Evolutionary conservation across 495 filamentous ascomycete species (phyloP).

Genomic region (Penicillium steckii): DNA sequence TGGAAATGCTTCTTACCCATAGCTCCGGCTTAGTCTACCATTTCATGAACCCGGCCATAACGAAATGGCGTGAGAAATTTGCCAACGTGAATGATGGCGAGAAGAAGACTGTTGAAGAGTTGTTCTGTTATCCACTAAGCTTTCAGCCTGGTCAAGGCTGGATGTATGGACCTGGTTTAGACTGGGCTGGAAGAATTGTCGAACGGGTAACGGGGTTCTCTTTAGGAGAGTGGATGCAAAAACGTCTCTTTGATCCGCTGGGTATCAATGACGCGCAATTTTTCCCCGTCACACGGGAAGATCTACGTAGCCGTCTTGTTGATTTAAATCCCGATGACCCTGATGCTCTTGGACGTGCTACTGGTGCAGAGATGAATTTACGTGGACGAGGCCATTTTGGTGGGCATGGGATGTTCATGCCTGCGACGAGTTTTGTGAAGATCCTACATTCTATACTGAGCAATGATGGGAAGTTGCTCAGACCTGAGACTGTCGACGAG

Average conservation of each 20-base stretch:
- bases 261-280: conserved; percentile 44
- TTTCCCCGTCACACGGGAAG: conserved; percentile 31
- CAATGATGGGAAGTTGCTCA: conserved; percentile 45
- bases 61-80: conserved; percentile 34
- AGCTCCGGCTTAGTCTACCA: conserved; percentile 49
- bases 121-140: conserved; percentile 35
- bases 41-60: conserved; percentile 32
- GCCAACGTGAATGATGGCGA: conserved; percentile 7
- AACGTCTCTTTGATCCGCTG: conserved; percentile 44
- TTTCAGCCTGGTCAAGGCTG: conserved; percentile 51
- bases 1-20: conserved; percentile 48
- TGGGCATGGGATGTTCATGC: conserved; percentile 51
- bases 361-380: conserved; percentile 23
- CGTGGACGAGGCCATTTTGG: conserved; percentile 41
- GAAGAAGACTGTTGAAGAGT: conserved; percentile 18
- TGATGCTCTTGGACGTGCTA: conserved; percentile 22
- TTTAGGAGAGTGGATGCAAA: conserved; percentile 45
- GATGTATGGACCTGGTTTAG: conserved; percentile 49
- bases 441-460: conserved; percentile 48
- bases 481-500: conserved; percentile 38
- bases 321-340: conserved; percentile 32
- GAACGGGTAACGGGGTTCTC: conserved; percentile 34
- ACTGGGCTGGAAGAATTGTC: conserved; percentile 51
- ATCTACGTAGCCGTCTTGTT: conserved; percentile 33
- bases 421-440: conserved; percentile 47